These are phyloP conservation scores for Achaetomium macrosporum DNA, from an alignment of 2,329 filamentous ascomycete species.

Conservation along the genomic window DNA sequence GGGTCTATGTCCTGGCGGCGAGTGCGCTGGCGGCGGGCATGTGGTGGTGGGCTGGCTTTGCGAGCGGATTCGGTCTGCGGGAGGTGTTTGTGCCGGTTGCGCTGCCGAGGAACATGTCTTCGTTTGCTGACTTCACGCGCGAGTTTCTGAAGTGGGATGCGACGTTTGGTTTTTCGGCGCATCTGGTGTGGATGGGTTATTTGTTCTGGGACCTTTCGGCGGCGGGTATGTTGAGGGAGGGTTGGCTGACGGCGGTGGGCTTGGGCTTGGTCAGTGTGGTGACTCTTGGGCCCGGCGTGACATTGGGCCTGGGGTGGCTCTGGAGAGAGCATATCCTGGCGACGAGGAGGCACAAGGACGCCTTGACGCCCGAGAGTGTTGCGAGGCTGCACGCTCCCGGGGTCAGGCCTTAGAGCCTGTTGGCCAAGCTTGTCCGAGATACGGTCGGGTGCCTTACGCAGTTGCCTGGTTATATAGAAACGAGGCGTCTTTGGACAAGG, in stretches of 20 bases:
- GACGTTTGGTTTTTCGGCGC: conserved; percentile 10
- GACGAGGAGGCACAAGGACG: conserved; percentile 16
- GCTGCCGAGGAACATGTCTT: neutral
- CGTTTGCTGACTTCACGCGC: conserved; percentile 1
- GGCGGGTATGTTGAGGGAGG: conserved; percentile 18
- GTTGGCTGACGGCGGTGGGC: conserved; percentile 11
- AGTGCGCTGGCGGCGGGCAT: conserved; percentile 1
- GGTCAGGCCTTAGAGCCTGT: no score
- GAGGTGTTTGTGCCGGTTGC: conserved; percentile 7
- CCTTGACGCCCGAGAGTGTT: conserved; percentile 17
- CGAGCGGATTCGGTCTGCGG: neutral
- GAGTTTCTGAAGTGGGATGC: conserved; percentile 17
- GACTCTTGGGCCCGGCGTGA: conserved; percentile 17
- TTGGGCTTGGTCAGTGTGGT: conserved; percentile 6
- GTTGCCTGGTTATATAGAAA: no score
- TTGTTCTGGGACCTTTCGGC: conserved; percentile 18
- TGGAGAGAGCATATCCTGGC: conserved; percentile 20
- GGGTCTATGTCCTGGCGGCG: conserved; percentile 6
- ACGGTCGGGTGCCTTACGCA: no score
- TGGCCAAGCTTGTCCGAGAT: no score
- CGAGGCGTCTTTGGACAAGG: no score
- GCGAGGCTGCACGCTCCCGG: conserved; percentile 6
- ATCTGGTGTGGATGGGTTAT: conserved; percentile 20
- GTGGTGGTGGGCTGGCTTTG: conserved; percentile 10
- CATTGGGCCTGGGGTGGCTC: conserved; percentile 19